phyloP scores from a whole-genome alignment of 2,329 filamentous ascomycete genomes.

The Aschersonia sp. region DNA sequence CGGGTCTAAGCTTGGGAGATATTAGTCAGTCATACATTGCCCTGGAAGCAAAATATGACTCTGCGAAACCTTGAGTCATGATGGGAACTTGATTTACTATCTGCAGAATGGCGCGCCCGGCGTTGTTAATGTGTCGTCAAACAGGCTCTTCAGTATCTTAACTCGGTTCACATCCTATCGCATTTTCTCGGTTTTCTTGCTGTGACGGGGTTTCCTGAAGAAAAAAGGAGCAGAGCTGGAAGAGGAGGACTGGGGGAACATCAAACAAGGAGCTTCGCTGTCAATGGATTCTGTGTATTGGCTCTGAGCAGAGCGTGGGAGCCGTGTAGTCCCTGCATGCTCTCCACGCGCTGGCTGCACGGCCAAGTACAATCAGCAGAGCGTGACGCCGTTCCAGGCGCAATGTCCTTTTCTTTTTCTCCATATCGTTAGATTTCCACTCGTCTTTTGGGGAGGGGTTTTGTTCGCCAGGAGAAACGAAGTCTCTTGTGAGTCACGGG shows the following conservation, averaged over 20 bases:
- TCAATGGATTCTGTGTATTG: not conserved
- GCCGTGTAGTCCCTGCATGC: not conserved
- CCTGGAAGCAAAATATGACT: too few relatives aligned
- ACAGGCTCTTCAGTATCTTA: constrained; percentile 5
- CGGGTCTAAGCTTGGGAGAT: not conserved
- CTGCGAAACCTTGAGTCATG: too few relatives aligned
- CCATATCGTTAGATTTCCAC: too few relatives aligned
- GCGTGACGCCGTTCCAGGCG: too few relatives aligned
- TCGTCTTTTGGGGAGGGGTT: too few relatives aligned
- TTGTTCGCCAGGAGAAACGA: constrained; percentile 3
- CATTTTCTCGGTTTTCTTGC: not conserved
- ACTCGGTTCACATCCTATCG: constrained; percentile 1
- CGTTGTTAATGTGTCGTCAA: constrained; percentile 24
- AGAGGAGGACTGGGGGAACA: not conserved
- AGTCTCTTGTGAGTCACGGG: constrained; percentile 26
- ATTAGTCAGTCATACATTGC: too few relatives aligned
- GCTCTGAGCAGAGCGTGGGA: too few relatives aligned
- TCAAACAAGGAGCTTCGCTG: not conserved
- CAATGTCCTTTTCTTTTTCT: too few relatives aligned
- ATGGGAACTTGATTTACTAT: constrained; percentile 18
- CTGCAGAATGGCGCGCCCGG: constrained; percentile 27
- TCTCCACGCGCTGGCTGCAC: too few relatives aligned
- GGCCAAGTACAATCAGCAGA: too few relatives aligned
- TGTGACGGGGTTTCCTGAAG: constrained; percentile 1
- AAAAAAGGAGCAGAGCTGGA: constrained; percentile 2